Conservation (phyloP, 306 rosid genomes). For the Vachellia collinsii region DNA sequence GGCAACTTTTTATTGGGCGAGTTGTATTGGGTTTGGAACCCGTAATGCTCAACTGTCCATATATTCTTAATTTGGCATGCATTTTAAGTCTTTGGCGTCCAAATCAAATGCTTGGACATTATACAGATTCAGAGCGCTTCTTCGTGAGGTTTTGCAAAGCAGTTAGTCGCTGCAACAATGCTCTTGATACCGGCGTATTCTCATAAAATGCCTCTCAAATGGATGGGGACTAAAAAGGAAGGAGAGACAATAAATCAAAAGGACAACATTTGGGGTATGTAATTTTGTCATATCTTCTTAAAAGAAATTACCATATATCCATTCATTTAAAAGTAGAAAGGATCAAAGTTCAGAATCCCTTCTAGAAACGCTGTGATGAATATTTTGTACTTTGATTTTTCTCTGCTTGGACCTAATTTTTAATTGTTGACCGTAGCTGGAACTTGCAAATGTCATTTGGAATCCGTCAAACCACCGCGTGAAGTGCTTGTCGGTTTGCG, state of each 20-base stretch:
- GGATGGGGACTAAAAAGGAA: background rate
- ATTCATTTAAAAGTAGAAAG: background rate
- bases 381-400: background rate
- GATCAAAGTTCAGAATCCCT: background rate
- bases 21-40: background rate
- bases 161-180: background rate
- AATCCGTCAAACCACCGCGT: background rate
- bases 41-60: background rate
- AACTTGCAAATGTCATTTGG: background rate
- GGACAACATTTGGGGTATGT: background rate
- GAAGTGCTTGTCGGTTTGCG: background rate
- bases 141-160: background rate
- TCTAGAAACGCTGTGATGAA: background rate
- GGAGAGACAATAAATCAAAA: background rate
- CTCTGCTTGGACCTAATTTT: background rate
- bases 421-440: background rate
- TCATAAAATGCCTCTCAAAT: background rate
- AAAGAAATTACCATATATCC: background rate
- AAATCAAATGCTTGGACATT: background rate
- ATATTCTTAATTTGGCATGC: background rate
- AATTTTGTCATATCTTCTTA: too few species aligned
- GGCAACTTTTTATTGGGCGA: slow-evolving; percentile 9
- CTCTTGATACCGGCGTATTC: background rate
- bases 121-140: background rate
- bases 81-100: background rate